Base-by-base conservation (phyloP, 73 alveolate genomes). In the Halteria grandinella region DNA sequence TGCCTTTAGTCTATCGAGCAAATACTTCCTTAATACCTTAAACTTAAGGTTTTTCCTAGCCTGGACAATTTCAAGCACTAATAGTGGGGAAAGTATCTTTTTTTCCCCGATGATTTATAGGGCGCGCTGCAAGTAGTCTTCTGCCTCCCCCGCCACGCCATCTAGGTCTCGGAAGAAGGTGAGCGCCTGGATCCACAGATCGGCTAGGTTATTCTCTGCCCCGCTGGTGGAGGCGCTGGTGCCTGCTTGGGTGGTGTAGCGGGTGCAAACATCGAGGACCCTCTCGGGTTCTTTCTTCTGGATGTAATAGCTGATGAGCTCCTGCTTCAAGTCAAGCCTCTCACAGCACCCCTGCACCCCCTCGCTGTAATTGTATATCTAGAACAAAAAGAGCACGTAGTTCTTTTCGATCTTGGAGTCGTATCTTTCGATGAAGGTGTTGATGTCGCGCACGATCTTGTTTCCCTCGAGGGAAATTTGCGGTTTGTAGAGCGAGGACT, bases 151-250 rank as follows among this genome's bases (percentile, higher is more conserved):
- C n/a, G n/a, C n/a, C 12, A 17, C 49, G 14, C 77, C 86, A 17
- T 70, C 76, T 33, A 53, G 34, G 31, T 82, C 91, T 66, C 91
- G 70, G 58, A 82, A 82, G 82, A 55, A 72, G 7, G 83, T 72
- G 11, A 82, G 39, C 8, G 94, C 82, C 57, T 92, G 84, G 39
- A 92, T 83, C 96, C 98, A 92, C 3, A 92, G 69, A 59, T 92
- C 93, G 14, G 87, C 75, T 15, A 41, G 8, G 32, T 47, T 66
- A 36, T 45, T 41, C 20, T 92, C 96, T n/a, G n/a, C n/a, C n/a
- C n/a, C n/a, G n/a, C n/a, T n/a, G n/a, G n/a, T n/a, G n/a, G n/a
- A n/a, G n/a, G n/a, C n/a, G n/a, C n/a, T n/a, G n/a, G n/a, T n/a
- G 32, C 81, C 78, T 18, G 62, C 63, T 66, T 66, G 66, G 41